phyloP scores from a whole-genome alignment of 768 basidiomycete species.

The Pleurotus citrinopileatus region DNA sequence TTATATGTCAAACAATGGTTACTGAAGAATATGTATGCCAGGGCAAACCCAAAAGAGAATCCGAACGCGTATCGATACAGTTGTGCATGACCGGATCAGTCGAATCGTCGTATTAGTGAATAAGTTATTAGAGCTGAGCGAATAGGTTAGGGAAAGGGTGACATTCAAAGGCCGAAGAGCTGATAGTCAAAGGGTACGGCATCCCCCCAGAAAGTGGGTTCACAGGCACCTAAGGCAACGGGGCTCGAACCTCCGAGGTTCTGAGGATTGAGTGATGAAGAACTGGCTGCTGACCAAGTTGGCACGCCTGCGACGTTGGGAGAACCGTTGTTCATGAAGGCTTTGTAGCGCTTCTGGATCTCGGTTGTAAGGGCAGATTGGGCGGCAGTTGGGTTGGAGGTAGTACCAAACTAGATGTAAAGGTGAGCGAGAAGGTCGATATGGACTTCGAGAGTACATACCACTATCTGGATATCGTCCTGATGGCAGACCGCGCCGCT shows the following conservation, averaged over 20 bases:
- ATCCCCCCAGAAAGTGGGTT: slow-evolving; percentile 65
- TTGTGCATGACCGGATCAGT: too few species aligned
- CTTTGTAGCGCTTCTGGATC: slow-evolving; percentile 66
- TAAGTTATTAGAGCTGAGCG: neutral
- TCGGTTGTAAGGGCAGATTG: slow-evolving; percentile 62
- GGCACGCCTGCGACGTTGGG: slow-evolving; percentile 54
- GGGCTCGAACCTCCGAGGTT: slow-evolving; percentile 58
- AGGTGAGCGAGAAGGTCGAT: neutral
- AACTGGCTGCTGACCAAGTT: slow-evolving; percentile 53
- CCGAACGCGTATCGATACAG: too few species aligned
- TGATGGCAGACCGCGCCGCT: slow-evolving; percentile 69
- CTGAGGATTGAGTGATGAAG: slow-evolving; percentile 52
- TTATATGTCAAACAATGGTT: neutral
- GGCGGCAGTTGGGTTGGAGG: slow-evolving; percentile 46
- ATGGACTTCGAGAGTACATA: slow-evolving; percentile 30
- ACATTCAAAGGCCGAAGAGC: slow-evolving; percentile 41
- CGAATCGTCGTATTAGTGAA: neutral
- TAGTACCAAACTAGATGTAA: slow-evolving; percentile 49
- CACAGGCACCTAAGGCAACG: slow-evolving; percentile 56
- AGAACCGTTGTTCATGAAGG: slow-evolving; percentile 59
- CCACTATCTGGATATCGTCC: slow-evolving; percentile 80
- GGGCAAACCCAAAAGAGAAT: too few species aligned
- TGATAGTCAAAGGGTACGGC: slow-evolving; percentile 72
- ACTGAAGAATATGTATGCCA: too few species aligned
- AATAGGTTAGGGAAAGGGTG: neutral